Conservation (phyloP, 352 stramenopile species). For the Peronospora belbahrii region DNA sequence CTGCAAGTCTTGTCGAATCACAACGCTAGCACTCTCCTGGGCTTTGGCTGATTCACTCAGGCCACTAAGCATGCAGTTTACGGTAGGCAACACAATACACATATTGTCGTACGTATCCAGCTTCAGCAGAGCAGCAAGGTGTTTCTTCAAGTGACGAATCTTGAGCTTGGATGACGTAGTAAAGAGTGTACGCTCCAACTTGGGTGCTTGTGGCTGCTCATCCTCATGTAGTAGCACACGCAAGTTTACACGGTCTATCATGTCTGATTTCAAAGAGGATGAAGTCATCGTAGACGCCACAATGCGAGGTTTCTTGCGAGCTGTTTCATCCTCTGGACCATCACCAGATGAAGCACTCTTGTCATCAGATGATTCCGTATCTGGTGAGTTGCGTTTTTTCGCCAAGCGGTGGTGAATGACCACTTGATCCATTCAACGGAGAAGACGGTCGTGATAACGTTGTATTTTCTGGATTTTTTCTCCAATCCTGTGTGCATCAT, state of each 20-base stretch:
- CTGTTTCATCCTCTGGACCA: slow-evolving; percentile 12
- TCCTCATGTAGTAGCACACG: slow-evolving; percentile 52
- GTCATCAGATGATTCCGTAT: slow-evolving; percentile 2
- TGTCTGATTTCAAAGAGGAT: background rate
- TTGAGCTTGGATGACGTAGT: slow-evolving; percentile 59
- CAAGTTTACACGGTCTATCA: slow-evolving; percentile 44
- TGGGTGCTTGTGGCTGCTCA: slow-evolving; percentile 23
- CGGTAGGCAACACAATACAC: slow-evolving; percentile 45
- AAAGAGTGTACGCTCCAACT: slow-evolving; percentile 49
- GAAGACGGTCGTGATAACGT: slow-evolving; percentile 22
- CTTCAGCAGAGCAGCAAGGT: slow-evolving; percentile 45
- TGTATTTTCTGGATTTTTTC: slow-evolving; percentile 18
- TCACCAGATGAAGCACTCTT: slow-evolving; percentile 7
- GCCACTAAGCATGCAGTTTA: slow-evolving; percentile 50
- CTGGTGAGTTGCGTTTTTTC: slow-evolving; percentile 30
- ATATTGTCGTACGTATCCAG: slow-evolving; percentile 38
- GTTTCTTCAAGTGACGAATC: slow-evolving; percentile 64
- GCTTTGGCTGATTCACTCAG: slow-evolving; percentile 21
- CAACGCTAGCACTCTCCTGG: slow-evolving; percentile 4
- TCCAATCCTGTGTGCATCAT: background rate
- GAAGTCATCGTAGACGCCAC: background rate
- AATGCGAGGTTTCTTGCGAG: slow-evolving; percentile 27
- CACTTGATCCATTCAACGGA: slow-evolving; percentile 14
- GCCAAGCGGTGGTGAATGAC: slow-evolving; percentile 12
- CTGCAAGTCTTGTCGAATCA: slow-evolving; percentile 54